Conservation (phyloP, 805 yeast genomes). For the Candida peoriensis region DNA sequence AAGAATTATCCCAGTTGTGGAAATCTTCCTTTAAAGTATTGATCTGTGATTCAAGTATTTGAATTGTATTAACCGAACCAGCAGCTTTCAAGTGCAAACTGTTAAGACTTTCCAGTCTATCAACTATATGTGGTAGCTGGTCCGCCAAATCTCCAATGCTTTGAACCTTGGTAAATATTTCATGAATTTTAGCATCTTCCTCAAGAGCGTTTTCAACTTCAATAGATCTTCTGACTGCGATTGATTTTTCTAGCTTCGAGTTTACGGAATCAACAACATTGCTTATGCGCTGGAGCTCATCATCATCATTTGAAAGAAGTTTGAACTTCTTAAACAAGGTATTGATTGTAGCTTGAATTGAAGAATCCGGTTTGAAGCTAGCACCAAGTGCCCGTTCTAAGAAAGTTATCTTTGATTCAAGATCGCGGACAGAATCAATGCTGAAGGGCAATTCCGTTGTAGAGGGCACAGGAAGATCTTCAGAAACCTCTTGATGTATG, state of each 20-base stretch:
- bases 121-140: constrained; percentile 23
- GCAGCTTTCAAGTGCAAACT: constrained; percentile 19
- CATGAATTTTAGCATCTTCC: constrained; percentile 22
- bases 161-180: constrained; percentile 19
- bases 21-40: constrained; percentile 20
- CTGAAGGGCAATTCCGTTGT: background rate
- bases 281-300: constrained; percentile 17
- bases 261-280: constrained; percentile 21
- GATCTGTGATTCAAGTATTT: constrained; percentile 17
- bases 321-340: constrained; percentile 25
- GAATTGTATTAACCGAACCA: constrained; percentile 15
- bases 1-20: constrained; percentile 23
- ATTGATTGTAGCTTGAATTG: constrained; percentile 24
- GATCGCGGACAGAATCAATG: background rate
- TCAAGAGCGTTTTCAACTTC: constrained; percentile 15
- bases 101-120: constrained; percentile 23
- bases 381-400: constrained; percentile 18
- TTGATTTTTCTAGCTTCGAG: constrained; percentile 23
- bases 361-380: constrained; percentile 9
- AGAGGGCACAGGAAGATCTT: too few relatives aligned
- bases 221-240: constrained; percentile 19
- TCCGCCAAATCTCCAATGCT: constrained; percentile 14
- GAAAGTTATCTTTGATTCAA: constrained; percentile 12
- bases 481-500: background rate
- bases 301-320: constrained; percentile 24